Evolutionary conservation across 352 stramenopile species (phyloP).

Genomic region (Pythium dissotocum): DNA sequence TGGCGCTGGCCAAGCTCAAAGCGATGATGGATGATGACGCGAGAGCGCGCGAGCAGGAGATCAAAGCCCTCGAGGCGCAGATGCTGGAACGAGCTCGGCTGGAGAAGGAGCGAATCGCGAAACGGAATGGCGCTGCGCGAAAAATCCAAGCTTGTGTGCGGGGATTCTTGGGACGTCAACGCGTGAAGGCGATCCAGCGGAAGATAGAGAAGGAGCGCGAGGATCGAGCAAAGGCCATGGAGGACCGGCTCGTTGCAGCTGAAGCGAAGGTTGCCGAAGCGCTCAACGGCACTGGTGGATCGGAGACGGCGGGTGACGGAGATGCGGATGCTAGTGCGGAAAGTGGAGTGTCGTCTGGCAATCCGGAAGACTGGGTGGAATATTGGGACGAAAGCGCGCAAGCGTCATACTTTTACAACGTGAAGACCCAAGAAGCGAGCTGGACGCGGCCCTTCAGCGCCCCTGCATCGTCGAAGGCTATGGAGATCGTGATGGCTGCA

Average conservation of each 20-base stretch:
- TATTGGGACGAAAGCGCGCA: slow-evolving; percentile 91
- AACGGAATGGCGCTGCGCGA: slow-evolving; percentile 48
- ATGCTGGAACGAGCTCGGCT: slow-evolving; percentile 72
- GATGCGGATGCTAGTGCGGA: slow-evolving; percentile 15
- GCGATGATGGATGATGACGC: slow-evolving; percentile 75
- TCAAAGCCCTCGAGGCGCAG: slow-evolving; percentile 66
- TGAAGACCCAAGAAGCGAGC: slow-evolving; percentile 82
- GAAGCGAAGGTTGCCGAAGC: slow-evolving; percentile 59
- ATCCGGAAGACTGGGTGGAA: slow-evolving; percentile 81
- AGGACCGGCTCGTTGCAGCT: slow-evolving; percentile 56
- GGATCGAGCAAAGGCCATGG: slow-evolving; percentile 52
- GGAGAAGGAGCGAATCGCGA: slow-evolving; percentile 63
- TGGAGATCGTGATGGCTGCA: slow-evolving; percentile 39
- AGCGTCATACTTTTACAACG: slow-evolving; percentile 90
- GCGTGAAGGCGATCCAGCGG: slow-evolving; percentile 51
- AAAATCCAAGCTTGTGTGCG: slow-evolving; percentile 58
- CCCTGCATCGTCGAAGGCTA: slow-evolving; percentile 30
- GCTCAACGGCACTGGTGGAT: slow-evolving; percentile 22
- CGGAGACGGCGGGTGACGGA: slow-evolving; percentile 13
- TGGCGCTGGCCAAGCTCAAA: slow-evolving; percentile 63
- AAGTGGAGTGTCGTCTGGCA: slow-evolving; percentile 10
- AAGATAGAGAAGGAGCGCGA: slow-evolving; percentile 71
- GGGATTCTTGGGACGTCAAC: slow-evolving; percentile 58
- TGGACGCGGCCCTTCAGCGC: slow-evolving; percentile 72
- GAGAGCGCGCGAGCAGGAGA: slow-evolving; percentile 60